These are phyloP conservation scores for Cercospora citrullina DNA, from an alignment of 2,329 filamentous ascomycete genomes.

Conservation along the genomic window DNA sequence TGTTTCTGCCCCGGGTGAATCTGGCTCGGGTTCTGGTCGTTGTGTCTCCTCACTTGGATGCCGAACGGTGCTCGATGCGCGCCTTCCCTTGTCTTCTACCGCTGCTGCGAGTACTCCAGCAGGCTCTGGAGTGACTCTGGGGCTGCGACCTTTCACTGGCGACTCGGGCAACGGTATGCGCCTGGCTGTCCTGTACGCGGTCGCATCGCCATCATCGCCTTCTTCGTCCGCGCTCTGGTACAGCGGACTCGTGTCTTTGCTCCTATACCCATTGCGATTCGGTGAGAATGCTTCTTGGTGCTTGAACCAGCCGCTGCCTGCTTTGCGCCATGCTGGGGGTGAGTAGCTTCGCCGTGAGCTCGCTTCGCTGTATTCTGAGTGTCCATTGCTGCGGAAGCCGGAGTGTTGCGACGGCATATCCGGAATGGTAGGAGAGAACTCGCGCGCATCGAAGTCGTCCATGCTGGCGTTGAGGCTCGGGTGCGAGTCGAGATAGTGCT, in stretches of 20 bases:
- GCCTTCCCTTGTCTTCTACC: slow-evolving; percentile 28
- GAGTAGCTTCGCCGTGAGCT: slow-evolving; percentile 61
- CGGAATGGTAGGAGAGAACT: slow-evolving; percentile 55
- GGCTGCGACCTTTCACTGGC: slow-evolving; percentile 43
- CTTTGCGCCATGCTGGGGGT: slow-evolving; percentile 64
- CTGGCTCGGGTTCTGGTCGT: slow-evolving; percentile 23
- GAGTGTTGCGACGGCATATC: slow-evolving; percentile 61
- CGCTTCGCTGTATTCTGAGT: slow-evolving; percentile 51
- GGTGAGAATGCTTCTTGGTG: slow-evolving; percentile 42
- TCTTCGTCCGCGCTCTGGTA: slow-evolving; percentile 56
- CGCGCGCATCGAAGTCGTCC: slow-evolving; percentile 61
- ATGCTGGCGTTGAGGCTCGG: slow-evolving; percentile 61
- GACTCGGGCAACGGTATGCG: slow-evolving; percentile 60
- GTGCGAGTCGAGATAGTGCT: slow-evolving; percentile 45
- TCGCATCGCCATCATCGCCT: slow-evolving; percentile 53
- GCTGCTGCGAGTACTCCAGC: slow-evolving; percentile 17
- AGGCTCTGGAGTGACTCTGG: slow-evolving; percentile 37
- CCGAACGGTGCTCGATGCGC: slow-evolving; percentile 23
- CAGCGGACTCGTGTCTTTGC: slow-evolving; percentile 60
- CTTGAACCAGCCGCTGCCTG: slow-evolving; percentile 60
- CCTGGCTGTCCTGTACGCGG: slow-evolving; percentile 34
- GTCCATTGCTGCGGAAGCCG: slow-evolving; percentile 54
- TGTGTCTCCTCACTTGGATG: slow-evolving; percentile 26
- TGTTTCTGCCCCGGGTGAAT: slow-evolving; percentile 28
- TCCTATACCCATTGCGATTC: slow-evolving; percentile 52